Evolutionary conservation across 441 rosid genomes (phyloP).

Genomic region (Populus hybrid): DNA sequence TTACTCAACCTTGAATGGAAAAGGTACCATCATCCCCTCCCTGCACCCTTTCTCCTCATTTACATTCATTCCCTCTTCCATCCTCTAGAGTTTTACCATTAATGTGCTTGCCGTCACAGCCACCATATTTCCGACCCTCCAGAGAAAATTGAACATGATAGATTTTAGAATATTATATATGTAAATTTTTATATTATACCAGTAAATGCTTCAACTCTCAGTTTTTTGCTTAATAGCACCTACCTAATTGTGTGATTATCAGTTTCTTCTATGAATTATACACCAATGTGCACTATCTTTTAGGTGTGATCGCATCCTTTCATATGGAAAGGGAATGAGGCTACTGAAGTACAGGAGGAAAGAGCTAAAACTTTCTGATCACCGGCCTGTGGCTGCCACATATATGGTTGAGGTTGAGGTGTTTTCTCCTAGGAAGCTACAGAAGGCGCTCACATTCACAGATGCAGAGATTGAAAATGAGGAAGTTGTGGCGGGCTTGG

Average conservation of each 20-base stretch:
- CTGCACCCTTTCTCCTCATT: neutral
- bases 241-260: slow-evolving; percentile 1
- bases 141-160: neutral
- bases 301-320: slow-evolving; percentile 94
- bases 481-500: slow-evolving; percentile 34
- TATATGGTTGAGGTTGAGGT: slow-evolving; percentile 87
- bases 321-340: slow-evolving; percentile 77
- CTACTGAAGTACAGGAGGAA: slow-evolving; percentile 63
- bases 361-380: slow-evolving; percentile 80
- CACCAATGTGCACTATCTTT: slow-evolving; percentile 3
- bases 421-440: slow-evolving; percentile 68
- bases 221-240: neutral
- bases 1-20: neutral
- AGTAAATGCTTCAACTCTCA: neutral
- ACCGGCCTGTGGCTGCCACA: slow-evolving; percentile 85
- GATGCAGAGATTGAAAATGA: slow-evolving; percentile 78
- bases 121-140: neutral
- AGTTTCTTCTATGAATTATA: slow-evolving; percentile 8
- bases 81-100: neutral
- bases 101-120: neutral
- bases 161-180: neutral
- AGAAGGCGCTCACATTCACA: slow-evolving; percentile 77
- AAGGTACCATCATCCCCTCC: neutral
- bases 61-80: neutral
- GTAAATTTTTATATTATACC: neutral